Evolutionary conservation across 2,329 filamentous ascomycete species (phyloP).

Genomic region (Ilyonectria sp.): DNA sequence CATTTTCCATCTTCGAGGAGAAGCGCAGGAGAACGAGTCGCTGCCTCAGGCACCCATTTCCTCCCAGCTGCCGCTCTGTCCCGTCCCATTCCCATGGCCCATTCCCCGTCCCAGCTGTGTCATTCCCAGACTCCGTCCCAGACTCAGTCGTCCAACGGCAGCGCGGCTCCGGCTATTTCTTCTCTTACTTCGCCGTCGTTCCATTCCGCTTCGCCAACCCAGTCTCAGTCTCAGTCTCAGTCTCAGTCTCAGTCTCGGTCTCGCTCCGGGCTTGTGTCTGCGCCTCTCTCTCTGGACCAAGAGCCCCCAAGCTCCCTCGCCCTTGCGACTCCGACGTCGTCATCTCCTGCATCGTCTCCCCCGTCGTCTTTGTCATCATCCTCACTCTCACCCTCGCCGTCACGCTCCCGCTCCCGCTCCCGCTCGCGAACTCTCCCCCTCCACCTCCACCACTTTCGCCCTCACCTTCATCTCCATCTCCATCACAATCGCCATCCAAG

Average conservation of each 20-base stretch:
- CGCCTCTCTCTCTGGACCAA: conserved; percentile 8
- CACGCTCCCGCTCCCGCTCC: conserved; percentile 23
- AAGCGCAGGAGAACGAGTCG: neutral
- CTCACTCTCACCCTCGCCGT: conserved; percentile 18
- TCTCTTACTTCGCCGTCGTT: conserved; percentile 11
- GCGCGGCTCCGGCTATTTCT: conserved; percentile 33
- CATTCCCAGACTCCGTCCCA: conserved; percentile 40
- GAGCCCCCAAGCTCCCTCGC: conserved; percentile 26
- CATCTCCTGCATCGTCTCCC: conserved; percentile 26
- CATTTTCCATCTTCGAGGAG: neutral
- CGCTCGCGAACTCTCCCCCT: conserved; percentile 23
- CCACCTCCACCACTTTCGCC: conserved; percentile 28
- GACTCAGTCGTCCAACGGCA: conserved; percentile 36
- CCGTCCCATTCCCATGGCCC: conserved; percentile 41
- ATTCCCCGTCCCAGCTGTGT: conserved; percentile 46
- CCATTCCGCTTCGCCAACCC: conserved; percentile 12
- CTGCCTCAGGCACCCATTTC: conserved; percentile 27
- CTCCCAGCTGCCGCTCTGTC: conserved; percentile 10
- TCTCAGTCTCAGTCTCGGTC: conserved; percentile 16
- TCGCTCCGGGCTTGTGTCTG: conserved; percentile 6
- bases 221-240: conserved; percentile 18
- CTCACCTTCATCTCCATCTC: conserved; percentile 34
- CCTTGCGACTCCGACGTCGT: conserved; percentile 28
- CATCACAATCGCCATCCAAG: conserved; percentile 27
- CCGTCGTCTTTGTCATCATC: conserved; percentile 33